These are phyloP conservation scores for Fagus crenata DNA, from an alignment of 306 rosid species.

Conservation along the genomic window DNA sequence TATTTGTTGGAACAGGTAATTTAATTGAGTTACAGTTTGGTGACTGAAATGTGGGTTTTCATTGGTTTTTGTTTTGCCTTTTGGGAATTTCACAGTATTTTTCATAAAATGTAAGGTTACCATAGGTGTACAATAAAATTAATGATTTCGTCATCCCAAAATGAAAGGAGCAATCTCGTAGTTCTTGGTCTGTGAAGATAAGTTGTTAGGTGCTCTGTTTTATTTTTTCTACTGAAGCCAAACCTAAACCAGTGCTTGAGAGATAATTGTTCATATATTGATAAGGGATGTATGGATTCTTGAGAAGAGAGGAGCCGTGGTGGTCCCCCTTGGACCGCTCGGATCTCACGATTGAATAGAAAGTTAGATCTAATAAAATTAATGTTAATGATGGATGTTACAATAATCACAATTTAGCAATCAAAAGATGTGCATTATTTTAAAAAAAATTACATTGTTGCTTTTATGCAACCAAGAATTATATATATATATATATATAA, in stretches of 20 bases:
- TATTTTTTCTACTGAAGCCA: not conserved
- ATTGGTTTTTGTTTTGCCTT: not conserved
- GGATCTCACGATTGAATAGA: not conserved
- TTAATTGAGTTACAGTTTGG: not conserved
- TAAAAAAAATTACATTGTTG: too few species aligned
- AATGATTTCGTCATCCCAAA: not conserved
- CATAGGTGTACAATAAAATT: too few species aligned
- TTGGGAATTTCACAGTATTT: too few species aligned
- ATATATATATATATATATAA: too few species aligned
- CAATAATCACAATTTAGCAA: too few species aligned
- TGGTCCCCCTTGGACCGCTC: not conserved
- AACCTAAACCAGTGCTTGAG: conserved; percentile 5
- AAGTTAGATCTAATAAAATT: not conserved
- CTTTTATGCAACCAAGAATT: too few species aligned
- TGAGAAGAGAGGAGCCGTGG: conserved; percentile 13
- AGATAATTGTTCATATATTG: conserved; percentile 2
- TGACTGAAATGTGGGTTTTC: not conserved
- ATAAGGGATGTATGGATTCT: conserved; percentile 12
- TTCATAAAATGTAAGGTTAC: too few species aligned
- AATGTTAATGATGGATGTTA: too few species aligned
- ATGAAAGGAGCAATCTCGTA: not conserved
- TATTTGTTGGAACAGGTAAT: not conserved
- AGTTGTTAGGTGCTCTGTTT: not conserved
- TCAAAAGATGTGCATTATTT: too few species aligned
- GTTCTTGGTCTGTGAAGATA: not conserved